Conservation (phyloP, 2,329 filamentous ascomycete species). For the Coniochaeta sp. region DNA sequence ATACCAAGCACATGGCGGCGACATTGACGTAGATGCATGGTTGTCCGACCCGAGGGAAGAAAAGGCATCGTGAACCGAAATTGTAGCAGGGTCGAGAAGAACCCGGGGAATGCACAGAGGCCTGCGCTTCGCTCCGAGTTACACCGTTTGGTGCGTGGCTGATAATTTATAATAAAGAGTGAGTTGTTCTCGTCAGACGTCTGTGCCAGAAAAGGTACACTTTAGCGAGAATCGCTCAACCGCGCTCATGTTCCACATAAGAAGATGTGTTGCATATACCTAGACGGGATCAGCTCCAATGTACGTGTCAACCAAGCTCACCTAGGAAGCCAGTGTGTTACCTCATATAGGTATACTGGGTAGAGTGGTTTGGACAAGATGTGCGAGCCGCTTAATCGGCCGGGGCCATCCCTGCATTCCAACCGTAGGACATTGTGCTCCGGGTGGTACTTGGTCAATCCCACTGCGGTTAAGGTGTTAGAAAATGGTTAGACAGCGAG, state of each 20-base stretch:
- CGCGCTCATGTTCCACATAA: not conserved
- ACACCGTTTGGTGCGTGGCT: not conserved
- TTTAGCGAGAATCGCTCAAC: not conserved
- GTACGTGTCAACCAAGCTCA: not conserved
- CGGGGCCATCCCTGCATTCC: not conserved
- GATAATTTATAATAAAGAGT: not conserved
- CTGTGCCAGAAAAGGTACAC: not conserved
- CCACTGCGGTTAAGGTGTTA: no score
- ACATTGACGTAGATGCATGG: not conserved
- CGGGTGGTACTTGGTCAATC: not conserved
- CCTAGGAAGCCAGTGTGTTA: not conserved
- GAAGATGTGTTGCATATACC: not conserved
- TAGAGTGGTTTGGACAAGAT: not conserved
- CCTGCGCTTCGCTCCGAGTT: not conserved
- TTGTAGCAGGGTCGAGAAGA: constrained; percentile 21
- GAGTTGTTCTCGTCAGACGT: not conserved
- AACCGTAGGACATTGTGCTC: not conserved
- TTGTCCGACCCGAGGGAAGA: not conserved
- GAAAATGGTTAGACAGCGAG: not conserved
- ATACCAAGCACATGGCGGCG: not conserved
- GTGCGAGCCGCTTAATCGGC: not conserved
- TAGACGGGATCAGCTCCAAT: not conserved
- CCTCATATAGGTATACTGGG: not conserved
- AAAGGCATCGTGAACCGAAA: not conserved
- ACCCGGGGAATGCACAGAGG: not conserved